Evolutionary conservation across 2,329 filamentous ascomycete genomes (phyloP).

Genomic region (Alternaria burnsii): DNA sequence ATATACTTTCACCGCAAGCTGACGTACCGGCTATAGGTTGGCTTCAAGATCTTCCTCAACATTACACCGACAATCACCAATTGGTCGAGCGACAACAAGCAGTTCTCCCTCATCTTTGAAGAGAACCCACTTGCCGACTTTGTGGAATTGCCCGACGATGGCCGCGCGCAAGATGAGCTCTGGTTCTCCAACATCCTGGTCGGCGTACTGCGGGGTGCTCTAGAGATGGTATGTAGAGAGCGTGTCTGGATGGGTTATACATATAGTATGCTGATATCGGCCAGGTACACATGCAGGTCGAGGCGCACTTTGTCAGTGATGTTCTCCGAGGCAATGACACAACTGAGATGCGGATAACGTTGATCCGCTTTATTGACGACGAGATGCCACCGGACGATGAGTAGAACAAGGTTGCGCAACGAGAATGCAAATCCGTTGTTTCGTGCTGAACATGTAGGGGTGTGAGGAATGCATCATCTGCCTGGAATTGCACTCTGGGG

Average conservation of each 20-base stretch:
- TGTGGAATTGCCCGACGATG: slow-evolving; percentile 95
- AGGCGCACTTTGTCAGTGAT: slow-evolving; percentile 95
- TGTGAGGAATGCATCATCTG: neutral
- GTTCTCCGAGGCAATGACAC: slow-evolving; percentile 91
- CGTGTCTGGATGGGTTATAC: neutral
- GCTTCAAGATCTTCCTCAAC: slow-evolving; percentile 99
- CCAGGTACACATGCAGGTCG: slow-evolving; percentile 93
- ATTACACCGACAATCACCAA: slow-evolving; percentile 92
- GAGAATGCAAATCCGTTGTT: neutral
- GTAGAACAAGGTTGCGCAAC: slow-evolving; percentile 56
- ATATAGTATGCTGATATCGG: slow-evolving; percentile 10
- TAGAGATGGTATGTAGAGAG: slow-evolving; percentile 81
- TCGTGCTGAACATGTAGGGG: neutral
- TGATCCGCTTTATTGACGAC: slow-evolving; percentile 95
- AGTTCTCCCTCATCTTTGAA: slow-evolving; percentile 95
- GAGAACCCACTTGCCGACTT: slow-evolving; percentile 98
- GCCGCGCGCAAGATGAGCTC: slow-evolving; percentile 91
- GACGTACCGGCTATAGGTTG: slow-evolving; percentile 67
- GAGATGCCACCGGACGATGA: slow-evolving; percentile 97
- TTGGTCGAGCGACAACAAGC: slow-evolving; percentile 95
- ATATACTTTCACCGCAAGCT: slow-evolving; percentile 7
- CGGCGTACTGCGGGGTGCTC: slow-evolving; percentile 84
- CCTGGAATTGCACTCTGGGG: slow-evolving; percentile 6
- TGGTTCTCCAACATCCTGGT: slow-evolving; percentile 99
- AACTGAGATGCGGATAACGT: slow-evolving; percentile 93